Conservation (phyloP, 768 basidiomycete species). For the Russula ochroleuca region DNA sequence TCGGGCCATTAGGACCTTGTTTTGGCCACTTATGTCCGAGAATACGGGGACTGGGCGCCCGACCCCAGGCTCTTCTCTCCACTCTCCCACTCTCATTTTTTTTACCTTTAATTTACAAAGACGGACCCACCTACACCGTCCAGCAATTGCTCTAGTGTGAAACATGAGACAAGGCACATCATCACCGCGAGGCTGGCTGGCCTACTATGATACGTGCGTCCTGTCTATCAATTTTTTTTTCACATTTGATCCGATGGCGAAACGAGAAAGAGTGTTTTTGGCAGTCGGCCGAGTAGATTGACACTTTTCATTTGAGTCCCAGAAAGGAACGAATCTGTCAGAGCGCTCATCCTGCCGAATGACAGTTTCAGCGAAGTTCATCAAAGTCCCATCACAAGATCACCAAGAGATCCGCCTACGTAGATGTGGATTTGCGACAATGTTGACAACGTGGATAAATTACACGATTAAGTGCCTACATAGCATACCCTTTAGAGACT, state of each 20-base stretch:
- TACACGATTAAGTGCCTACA: constrained; percentile 27
- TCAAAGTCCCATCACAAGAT: constrained; percentile 6
- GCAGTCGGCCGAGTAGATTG: not conserved
- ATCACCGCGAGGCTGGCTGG: not conserved
- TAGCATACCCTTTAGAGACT: constrained; percentile 25
- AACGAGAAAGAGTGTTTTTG: not conserved
- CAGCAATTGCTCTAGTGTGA: not conserved
- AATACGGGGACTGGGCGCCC: too few relatives aligned
- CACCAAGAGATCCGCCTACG: constrained; percentile 18
- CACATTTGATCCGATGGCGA: not conserved
- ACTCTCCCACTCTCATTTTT: too few relatives aligned
- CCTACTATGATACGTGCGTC: not conserved
- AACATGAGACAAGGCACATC: not conserved
- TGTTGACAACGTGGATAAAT: constrained; percentile 25
- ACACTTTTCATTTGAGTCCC: not conserved
- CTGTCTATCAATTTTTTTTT: not conserved
- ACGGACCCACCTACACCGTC: too few relatives aligned
- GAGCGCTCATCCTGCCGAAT: not conserved
- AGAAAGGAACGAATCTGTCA: not conserved
- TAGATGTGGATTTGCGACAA: constrained; percentile 23
- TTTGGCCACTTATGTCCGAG: too few relatives aligned
- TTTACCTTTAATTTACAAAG: too few relatives aligned
- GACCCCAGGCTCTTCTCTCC: too few relatives aligned
- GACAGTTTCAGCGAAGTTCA: not conserved
- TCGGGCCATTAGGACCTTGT: too few relatives aligned